phyloP scores from a whole-genome alignment of 257 asterid species.

The Thymus quinquecostatus region DNA sequence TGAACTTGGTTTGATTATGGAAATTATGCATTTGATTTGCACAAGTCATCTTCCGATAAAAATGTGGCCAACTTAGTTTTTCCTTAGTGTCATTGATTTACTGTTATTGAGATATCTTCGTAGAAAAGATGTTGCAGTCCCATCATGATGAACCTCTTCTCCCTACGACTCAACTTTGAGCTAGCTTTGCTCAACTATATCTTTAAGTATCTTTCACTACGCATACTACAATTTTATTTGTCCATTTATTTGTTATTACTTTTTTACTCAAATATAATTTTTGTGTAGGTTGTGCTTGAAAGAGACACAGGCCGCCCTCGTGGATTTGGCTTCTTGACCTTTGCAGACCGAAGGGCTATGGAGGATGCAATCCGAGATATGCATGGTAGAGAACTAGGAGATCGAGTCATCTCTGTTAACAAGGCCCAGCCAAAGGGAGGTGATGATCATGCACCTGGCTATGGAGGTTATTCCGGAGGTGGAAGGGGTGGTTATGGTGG shows the following conservation, averaged over 20 bases:
- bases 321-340: slow-evolving; percentile 95
- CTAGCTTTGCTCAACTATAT: background rate
- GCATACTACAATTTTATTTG: background rate
- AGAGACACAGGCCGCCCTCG: slow-evolving; percentile 99
- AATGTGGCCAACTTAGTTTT: background rate
- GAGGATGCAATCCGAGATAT: slow-evolving; percentile 93
- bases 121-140: background rate
- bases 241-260: background rate
- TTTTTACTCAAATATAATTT: slow-evolving; percentile 13
- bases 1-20: background rate
- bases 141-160: background rate
- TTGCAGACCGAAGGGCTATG: slow-evolving; percentile 92
- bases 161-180: slow-evolving; percentile 1
- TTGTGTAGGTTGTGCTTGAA: slow-evolving; percentile 80
- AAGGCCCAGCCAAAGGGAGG: slow-evolving; percentile 91
- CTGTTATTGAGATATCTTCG: background rate
- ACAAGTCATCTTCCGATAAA: background rate
- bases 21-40: background rate
- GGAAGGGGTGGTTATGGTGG: slow-evolving; percentile 70
- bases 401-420: slow-evolving; percentile 86
- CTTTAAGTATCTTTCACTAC: background rate
- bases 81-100: background rate
- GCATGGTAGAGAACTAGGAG: slow-evolving; percentile 95
- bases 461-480: slow-evolving; percentile 70
- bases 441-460: slow-evolving; percentile 75